Percentiles rank a stretch among this genome's conserved stretches.
Evolutionary conservation across 345 rosid genomes (phyloP).

Genomic region (Boechera retrofracta): DNA sequence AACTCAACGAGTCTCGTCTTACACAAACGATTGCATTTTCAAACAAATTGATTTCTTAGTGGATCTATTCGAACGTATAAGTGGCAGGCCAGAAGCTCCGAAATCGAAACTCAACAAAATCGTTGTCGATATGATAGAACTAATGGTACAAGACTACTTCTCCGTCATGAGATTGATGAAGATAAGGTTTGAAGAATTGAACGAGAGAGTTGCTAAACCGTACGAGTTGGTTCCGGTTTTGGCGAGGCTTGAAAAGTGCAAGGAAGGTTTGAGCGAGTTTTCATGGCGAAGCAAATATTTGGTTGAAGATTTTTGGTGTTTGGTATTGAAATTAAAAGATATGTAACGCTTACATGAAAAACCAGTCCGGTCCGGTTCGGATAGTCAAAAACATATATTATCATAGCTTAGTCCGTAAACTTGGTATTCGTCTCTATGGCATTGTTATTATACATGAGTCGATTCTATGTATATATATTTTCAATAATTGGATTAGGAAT

Average conservation of each 20-base stretch:
- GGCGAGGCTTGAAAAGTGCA: slow-evolving; percentile 20
- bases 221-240: slow-evolving; percentile 13
- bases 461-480: not conserved
- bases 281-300: slow-evolving; percentile 30
- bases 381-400: not conserved
- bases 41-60: slow-evolving; percentile 24
- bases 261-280: slow-evolving; percentile 31
- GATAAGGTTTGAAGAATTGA: slow-evolving; percentile 35
- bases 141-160: slow-evolving; percentile 23
- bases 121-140: not conserved
- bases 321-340: slow-evolving; percentile 13
- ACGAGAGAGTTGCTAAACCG: slow-evolving; percentile 4
- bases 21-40: slow-evolving; percentile 22
- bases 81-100: slow-evolving; percentile 18
- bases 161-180: slow-evolving; percentile 29
- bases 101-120: slow-evolving; percentile 12
- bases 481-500: not conserved
- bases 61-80: slow-evolving; percentile 26
- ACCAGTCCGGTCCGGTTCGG: not conserved
- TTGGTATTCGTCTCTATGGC: not conserved
- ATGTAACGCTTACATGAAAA: not conserved
- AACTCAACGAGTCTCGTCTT: slow-evolving; percentile 13
- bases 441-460: not conserved
- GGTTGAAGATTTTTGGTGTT: slow-evolving; percentile 31
- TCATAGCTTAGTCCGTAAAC: not conserved